These are phyloP conservation scores for Paracamarosporium sp. DNA, from an alignment of 2,329 filamentous ascomycete genomes.

Conservation along the genomic window DNA sequence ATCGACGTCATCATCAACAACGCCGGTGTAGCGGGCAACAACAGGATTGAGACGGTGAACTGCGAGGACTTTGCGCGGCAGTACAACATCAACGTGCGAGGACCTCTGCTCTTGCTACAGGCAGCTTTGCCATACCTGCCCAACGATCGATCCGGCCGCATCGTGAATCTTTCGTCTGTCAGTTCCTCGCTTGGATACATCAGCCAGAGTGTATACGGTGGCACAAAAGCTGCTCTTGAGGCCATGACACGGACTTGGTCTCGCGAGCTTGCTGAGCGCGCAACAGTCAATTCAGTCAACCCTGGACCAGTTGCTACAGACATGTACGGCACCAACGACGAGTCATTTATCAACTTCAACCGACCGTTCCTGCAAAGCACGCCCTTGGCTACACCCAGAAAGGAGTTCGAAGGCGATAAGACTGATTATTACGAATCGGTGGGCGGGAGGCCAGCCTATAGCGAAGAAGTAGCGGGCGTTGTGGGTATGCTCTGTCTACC, in stretches of 20 bases:
- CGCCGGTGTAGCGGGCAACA: slow-evolving; percentile 73
- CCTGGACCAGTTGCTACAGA: slow-evolving; percentile 69
- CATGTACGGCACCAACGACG: slow-evolving; percentile 66
- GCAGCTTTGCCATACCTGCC: slow-evolving; percentile 74
- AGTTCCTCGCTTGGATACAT: slow-evolving; percentile 64
- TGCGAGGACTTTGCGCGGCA: slow-evolving; percentile 71
- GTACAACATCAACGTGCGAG: slow-evolving; percentile 83
- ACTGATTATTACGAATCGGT: slow-evolving; percentile 47
- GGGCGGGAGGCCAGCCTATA: slow-evolving; percentile 67
- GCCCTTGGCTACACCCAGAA: slow-evolving; percentile 68
- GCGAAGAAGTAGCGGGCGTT: slow-evolving; percentile 75
- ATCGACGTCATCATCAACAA: slow-evolving; percentile 91
- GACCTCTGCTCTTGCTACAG: slow-evolving; percentile 79
- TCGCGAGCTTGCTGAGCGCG: slow-evolving; percentile 65
- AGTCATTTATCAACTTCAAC: slow-evolving; percentile 65
- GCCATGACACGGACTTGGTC: slow-evolving; percentile 74
- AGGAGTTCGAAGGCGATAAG: slow-evolving; percentile 67
- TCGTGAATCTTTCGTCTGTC: slow-evolving; percentile 68
- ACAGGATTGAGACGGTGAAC: slow-evolving; percentile 67
- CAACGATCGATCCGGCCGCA: slow-evolving; percentile 68
- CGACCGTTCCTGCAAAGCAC: slow-evolving; percentile 68
- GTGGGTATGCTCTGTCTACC: slow-evolving; percentile 76
- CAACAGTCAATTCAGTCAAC: slow-evolving; percentile 71
- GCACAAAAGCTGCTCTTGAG: slow-evolving; percentile 71
- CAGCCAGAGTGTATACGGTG: slow-evolving; percentile 68